Percentiles rank a stretch among this genome's conserved stretches.
Evolutionary conservation across 148 eudicot species (phyloP).

Genomic region (Polygonum maritimum): DNA sequence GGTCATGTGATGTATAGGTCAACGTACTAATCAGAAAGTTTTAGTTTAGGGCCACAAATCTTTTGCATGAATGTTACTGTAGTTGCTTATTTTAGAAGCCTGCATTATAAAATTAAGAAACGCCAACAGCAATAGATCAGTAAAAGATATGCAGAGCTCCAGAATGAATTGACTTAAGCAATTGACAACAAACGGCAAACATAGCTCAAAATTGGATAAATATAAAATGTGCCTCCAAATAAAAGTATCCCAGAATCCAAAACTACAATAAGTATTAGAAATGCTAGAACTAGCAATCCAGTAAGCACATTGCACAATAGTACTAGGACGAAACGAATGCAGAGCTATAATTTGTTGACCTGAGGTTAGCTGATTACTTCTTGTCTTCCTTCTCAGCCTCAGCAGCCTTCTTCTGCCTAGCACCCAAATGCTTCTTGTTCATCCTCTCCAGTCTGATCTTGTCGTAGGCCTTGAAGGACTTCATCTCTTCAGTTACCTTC

Average conservation of each 20-base stretch:
- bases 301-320: neutral
- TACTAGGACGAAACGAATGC: too few species aligned
- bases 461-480: conserved; percentile 39
- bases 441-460: conserved; percentile 48
- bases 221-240: neutral
- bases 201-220: neutral
- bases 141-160: neutral
- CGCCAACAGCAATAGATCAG: neutral
- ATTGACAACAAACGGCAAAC: neutral
- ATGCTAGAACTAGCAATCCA: neutral
- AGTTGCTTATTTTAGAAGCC: too few species aligned
- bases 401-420: conserved; percentile 43
- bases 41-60: too few species aligned
- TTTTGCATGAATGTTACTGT: too few species aligned
- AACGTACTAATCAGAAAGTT: too few species aligned
- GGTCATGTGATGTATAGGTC: too few species aligned
- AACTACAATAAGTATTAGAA: neutral
- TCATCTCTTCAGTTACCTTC: conserved; percentile 42
- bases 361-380: conserved; percentile 11
- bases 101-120: neutral
- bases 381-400: conserved; percentile 60
- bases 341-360: neutral
- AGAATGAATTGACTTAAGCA: too few species aligned
- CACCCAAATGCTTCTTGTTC: conserved; percentile 41
- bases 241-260: neutral